phyloP scores from a whole-genome alignment of 345 rosid species.

The Bruguiera parviflora region DNA sequence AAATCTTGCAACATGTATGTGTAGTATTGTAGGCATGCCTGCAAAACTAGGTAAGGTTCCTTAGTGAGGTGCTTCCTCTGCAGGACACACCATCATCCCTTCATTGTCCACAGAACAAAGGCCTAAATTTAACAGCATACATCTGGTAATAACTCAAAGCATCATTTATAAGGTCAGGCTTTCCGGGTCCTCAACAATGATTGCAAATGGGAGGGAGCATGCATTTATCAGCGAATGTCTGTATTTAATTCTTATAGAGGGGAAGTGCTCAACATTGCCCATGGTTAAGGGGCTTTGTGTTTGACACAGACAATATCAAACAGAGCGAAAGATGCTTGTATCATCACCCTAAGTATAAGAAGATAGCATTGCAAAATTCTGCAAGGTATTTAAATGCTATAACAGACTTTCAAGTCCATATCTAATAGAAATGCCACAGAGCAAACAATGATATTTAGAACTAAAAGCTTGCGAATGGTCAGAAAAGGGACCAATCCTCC shows the following conservation, averaged over 20 bases:
- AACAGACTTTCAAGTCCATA: too few relatives aligned
- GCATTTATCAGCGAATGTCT: background rate
- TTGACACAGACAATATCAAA: background rate
- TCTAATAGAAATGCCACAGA: too few relatives aligned
- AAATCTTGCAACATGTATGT: slow-evolving; percentile 14
- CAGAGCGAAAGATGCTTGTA: too few relatives aligned
- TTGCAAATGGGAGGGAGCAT: slow-evolving; percentile 52
- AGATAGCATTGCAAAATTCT: too few relatives aligned
- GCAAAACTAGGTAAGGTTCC: slow-evolving; percentile 19
- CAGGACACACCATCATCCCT: slow-evolving; percentile 10
- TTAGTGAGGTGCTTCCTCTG: slow-evolving; percentile 9
- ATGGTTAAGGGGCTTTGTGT: background rate
- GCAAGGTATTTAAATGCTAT: too few relatives aligned
- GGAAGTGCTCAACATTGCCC: background rate
- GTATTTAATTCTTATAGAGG: background rate
- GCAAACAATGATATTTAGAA: too few relatives aligned
- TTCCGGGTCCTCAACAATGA: slow-evolving; percentile 81
- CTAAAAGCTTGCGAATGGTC: too few relatives aligned
- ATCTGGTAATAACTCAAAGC: slow-evolving; percentile 2
- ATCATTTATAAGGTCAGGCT: slow-evolving; percentile 63
- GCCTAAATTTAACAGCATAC: slow-evolving; percentile 9
- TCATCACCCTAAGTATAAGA: too few relatives aligned
- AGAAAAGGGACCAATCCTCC: too few relatives aligned
- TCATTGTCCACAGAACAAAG: slow-evolving; percentile 4
- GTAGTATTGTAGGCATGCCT: slow-evolving; percentile 5